Conservation (phyloP, 805 yeast genomes). For the Pichia deserticola region DNA sequence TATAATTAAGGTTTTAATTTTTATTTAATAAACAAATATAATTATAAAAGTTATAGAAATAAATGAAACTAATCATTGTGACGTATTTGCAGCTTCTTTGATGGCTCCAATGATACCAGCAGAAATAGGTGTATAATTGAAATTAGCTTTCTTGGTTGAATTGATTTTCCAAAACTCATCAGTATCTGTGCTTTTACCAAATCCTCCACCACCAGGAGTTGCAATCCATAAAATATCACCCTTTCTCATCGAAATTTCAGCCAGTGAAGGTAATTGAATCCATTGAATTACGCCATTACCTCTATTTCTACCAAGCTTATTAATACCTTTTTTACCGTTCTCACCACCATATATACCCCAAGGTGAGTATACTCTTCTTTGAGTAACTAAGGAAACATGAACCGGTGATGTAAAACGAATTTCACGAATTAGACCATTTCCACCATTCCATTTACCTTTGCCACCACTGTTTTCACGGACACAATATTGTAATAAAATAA, state of each 20-base stretch:
- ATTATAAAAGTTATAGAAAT: background rate
- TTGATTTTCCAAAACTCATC: constrained; percentile 14
- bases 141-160: background rate
- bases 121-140: constrained; percentile 9
- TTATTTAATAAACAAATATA: background rate
- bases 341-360: constrained; percentile 81
- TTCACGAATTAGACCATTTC: constrained; percentile 81
- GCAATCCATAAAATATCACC: constrained; percentile 38
- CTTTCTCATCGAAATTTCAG: constrained; percentile 30
- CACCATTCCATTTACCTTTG: constrained; percentile 62
- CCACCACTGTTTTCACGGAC: constrained; percentile 81
- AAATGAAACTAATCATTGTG: constrained; percentile 14
- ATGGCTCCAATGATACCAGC: constrained; percentile 20
- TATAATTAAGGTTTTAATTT: no score
- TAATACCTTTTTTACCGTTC: constrained; percentile 66
- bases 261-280: constrained; percentile 29
- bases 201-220: constrained; percentile 90
- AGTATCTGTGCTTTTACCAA: constrained; percentile 33
- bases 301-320: constrained; percentile 25
- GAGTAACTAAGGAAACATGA: constrained; percentile 75
- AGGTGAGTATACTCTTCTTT: constrained; percentile 79
- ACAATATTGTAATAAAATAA: constrained; percentile 62
- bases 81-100: constrained; percentile 19
- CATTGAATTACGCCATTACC: constrained; percentile 37
- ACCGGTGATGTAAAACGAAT: constrained; percentile 69